These are phyloP conservation scores for Trichosporon sp. DNA, from an alignment of 1,284 basidiomycete species.

Conservation along the genomic window DNA sequence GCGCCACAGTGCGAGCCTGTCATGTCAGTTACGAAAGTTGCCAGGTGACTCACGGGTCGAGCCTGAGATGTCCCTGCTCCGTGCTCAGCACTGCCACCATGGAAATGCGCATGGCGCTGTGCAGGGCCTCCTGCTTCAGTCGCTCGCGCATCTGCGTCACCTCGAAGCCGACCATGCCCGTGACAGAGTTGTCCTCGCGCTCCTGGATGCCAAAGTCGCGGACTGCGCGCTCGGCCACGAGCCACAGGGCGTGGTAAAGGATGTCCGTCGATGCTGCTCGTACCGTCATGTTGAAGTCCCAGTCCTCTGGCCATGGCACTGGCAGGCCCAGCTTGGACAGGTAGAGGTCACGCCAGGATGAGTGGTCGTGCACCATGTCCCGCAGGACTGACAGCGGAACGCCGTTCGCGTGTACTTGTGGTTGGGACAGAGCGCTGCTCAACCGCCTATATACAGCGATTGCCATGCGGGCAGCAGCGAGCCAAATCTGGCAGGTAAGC, in stretches of 20 bases:
- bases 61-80: constrained; percentile 73
- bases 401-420: constrained; percentile 71
- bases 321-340: constrained; percentile 80
- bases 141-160: constrained; percentile 69
- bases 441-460: constrained; percentile 76
- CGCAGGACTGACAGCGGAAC: constrained; percentile 68
- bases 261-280: constrained; percentile 78
- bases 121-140: constrained; percentile 75
- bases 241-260: constrained; percentile 84
- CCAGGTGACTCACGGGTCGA: constrained; percentile 60
- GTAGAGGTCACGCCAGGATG: constrained; percentile 74
- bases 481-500: constrained; percentile 48
- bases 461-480: constrained; percentile 70
- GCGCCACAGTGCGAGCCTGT: constrained; percentile 70
- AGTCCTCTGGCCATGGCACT: constrained; percentile 74
- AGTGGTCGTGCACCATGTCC: constrained; percentile 65
- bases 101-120: constrained; percentile 80
- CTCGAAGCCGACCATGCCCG: constrained; percentile 49
- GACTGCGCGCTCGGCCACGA: constrained; percentile 59
- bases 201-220: constrained; percentile 82
- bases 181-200: constrained; percentile 27
- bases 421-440: constrained; percentile 75
- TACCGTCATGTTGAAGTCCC: constrained; percentile 85
- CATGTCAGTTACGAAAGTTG: constrained; percentile 57
- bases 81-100: constrained; percentile 72